Conservation (phyloP, 257 asterid genomes). For the Solanum chmielewskii region DNA sequence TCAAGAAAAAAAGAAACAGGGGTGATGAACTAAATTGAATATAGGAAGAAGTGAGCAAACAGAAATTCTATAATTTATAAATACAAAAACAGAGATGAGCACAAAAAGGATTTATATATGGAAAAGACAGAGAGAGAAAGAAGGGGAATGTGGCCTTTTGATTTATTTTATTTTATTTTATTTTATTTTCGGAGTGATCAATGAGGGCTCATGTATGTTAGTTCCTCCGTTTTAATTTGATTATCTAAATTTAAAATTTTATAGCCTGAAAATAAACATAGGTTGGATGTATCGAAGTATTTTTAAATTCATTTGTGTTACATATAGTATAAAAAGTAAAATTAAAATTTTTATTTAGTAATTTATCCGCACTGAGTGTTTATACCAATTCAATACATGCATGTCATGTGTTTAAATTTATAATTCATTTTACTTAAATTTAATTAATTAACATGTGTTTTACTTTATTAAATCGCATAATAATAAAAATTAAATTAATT, state of each 20-base stretch:
- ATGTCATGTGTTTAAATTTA: too few relatives aligned
- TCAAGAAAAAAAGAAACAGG: neutral
- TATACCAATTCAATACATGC: too few relatives aligned
- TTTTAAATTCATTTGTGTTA: neutral
- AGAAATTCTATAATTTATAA: neutral
- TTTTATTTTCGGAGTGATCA: conserved; percentile 10
- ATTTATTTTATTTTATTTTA: neutral
- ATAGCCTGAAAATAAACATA: too few relatives aligned
- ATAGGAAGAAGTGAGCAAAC: neutral
- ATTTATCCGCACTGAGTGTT: too few relatives aligned
- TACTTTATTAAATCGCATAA: too few relatives aligned
- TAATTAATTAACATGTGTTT: too few relatives aligned
- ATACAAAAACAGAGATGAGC: neutral
- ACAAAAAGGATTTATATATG: neutral
- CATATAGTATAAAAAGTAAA: too few relatives aligned
- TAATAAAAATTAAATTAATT: too few relatives aligned
- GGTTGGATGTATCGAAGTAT: fast-evolving
- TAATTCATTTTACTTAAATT: too few relatives aligned
- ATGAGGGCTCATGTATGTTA: neutral
- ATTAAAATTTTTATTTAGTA: too few relatives aligned
- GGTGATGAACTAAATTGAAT: neutral
- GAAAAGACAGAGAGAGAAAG: neutral
- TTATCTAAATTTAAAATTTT: too few relatives aligned
- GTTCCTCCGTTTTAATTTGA: fast-evolving
- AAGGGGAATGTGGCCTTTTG: neutral